phyloP scores from a whole-genome alignment of 352 stramenopile genomes.

The Globisporangium lucens region DNA sequence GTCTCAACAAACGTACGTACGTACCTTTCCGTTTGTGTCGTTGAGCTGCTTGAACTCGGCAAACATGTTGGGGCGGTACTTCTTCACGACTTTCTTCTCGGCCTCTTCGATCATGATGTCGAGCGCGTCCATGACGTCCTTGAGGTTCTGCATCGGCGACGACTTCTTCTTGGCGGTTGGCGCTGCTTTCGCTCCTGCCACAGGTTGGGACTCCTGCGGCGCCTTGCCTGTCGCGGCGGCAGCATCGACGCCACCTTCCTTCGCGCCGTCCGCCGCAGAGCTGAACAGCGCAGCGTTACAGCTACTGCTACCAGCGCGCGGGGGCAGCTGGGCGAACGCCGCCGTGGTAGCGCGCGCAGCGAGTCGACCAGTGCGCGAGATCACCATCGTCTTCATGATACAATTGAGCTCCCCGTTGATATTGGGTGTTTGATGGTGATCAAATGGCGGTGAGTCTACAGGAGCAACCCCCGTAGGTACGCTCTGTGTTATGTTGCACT shows the following conservation, averaged over 20 bases:
- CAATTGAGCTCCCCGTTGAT: background rate
- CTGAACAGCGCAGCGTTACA: background rate
- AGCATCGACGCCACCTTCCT: background rate
- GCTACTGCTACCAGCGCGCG: background rate
- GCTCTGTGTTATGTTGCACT: too few species aligned
- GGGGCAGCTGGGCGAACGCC: background rate
- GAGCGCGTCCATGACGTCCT: slow-evolving; percentile 67
- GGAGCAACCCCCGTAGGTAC: background rate
- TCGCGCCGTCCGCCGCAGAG: background rate
- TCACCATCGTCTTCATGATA: background rate
- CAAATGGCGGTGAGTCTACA: background rate
- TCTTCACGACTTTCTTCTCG: slow-evolving; percentile 81
- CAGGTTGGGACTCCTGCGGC: background rate
- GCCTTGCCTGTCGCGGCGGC: background rate
- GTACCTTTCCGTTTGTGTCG: slow-evolving; percentile 77
- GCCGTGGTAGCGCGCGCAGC: background rate
- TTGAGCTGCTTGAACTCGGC: slow-evolving; percentile 88
- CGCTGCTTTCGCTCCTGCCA: background rate
- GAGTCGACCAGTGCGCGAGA: slow-evolving; percentile 1
- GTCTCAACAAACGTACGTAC: slow-evolving; percentile 23
- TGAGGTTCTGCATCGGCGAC: slow-evolving; percentile 70
- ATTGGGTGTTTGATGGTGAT: slow-evolving; percentile 5
- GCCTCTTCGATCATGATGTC: slow-evolving; percentile 83
- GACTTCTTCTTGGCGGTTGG: slow-evolving; percentile 25
- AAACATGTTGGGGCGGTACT: slow-evolving; percentile 87